These are phyloP conservation scores for Pythium angustatum DNA, from an alignment of 352 stramenopile species.

Conservation along the genomic window DNA sequence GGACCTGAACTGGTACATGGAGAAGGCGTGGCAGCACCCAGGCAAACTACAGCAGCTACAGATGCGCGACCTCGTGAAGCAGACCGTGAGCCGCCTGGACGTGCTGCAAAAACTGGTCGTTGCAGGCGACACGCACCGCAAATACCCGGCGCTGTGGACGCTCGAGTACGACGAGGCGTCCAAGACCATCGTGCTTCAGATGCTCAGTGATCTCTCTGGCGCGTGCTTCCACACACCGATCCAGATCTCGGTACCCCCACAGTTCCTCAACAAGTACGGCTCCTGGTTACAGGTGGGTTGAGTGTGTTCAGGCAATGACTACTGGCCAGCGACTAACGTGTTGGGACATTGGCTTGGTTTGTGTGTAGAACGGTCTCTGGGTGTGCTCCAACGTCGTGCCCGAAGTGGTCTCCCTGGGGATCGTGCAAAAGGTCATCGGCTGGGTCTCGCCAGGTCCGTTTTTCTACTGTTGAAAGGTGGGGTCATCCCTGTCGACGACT, in stretches of 20 bases:
- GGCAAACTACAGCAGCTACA: slow-evolving; percentile 11
- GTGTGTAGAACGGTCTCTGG: background rate
- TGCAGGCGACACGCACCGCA: slow-evolving; percentile 2
- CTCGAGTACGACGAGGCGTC: background rate
- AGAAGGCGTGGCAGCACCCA: slow-evolving; percentile 17
- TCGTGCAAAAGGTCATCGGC: slow-evolving; percentile 12
- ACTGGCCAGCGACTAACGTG: no score
- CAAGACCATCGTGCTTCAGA: background rate
- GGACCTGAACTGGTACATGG: slow-evolving; percentile 20
- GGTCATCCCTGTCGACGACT: no score
- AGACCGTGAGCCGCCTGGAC: slow-evolving; percentile 11
- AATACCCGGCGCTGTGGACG: slow-evolving; percentile 23
- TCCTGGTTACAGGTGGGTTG: slow-evolving; percentile 12
- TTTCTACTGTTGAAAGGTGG: no score
- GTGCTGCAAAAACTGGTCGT: slow-evolving; percentile 22
- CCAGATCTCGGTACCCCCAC: slow-evolving; percentile 2
- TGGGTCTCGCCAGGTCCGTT: background rate
- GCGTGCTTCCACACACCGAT: slow-evolving; percentile 26
- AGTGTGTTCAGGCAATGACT: no score
- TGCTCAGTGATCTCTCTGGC: slow-evolving; percentile 26
- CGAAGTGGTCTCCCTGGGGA: slow-evolving; percentile 8
- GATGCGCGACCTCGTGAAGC: background rate
- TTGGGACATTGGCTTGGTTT: background rate
- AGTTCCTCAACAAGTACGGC: slow-evolving; percentile 18
- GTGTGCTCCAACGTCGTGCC: slow-evolving; percentile 16